Evolutionary conservation across 805 yeast genomes (phyloP), one percentile per base, ranked within the genome.

Genomic region (Maudiozyma serrabonitensis): DNA sequence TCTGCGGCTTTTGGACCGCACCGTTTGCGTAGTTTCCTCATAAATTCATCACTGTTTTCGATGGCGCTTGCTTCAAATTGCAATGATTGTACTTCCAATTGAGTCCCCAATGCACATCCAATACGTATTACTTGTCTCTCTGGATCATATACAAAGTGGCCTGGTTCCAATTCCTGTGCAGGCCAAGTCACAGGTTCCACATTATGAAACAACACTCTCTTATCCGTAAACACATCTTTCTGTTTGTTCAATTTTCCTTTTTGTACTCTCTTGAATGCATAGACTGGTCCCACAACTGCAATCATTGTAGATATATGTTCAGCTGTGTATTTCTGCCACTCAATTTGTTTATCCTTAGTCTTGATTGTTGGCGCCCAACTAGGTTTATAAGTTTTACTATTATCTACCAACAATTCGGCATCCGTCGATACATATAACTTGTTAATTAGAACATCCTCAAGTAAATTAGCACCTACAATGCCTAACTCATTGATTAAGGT

Each of bases 341-440:
- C 40, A 2, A 83, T 69, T 39, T 70, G 69, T 6, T 67, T 60
- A 62, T 71, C 74, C 1, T 57, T 47, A 0, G 78, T 66, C 1
- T 65, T 57, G 28, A 86, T 70, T 58, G 80, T 84, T 1, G 75
- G 66, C 0, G 95, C 93, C 50, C 78, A 71, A 73, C 43, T 67
- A 2, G 57, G 45, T 18, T 50, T 45, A 41, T 50, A 52, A 39
- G 15, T 15, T 2, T 11, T 12, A 28, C 12, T 8, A 4, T 28
- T 28, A 8, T 8, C 12, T 28, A 11, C 12, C 32, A 28, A 28
- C 2, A 6, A 8, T 28, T 28, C 6, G 3, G 3, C 6, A 11
- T 28, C 32, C 9, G 8, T 9, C 12, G 12, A 15, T 1, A 32
- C 2, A 34, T 43, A 48, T 21, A 31, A 16, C 5, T 41, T 31